These are phyloP conservation scores for Saturnispora galanensis DNA, from an alignment of 805 yeast species.

Conservation along the genomic window DNA sequence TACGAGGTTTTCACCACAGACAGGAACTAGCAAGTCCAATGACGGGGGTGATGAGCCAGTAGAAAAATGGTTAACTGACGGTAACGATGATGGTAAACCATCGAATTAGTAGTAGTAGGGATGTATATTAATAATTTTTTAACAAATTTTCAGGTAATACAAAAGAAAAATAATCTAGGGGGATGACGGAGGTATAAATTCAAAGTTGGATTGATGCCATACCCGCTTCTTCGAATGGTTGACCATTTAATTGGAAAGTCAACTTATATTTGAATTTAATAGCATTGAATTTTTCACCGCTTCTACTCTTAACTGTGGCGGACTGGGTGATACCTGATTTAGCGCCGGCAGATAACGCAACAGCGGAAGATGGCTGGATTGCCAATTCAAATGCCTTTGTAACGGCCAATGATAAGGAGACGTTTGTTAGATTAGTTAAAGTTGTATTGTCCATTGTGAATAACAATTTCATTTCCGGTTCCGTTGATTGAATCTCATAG, in stretches of 20 bases:
- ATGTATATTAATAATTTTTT: not conserved
- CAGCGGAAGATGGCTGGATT: constrained; percentile 22
- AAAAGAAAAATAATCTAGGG: not conserved
- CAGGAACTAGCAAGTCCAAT: constrained; percentile 10
- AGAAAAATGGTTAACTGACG: constrained; percentile 4
- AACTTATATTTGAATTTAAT: constrained; percentile 72
- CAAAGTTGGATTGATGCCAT: constrained; percentile 27
- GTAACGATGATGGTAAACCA: not conserved
- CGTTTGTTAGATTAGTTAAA: constrained; percentile 43
- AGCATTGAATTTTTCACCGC: constrained; percentile 9
- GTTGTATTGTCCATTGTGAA: constrained; percentile 21
- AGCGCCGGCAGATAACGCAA: constrained; percentile 11
- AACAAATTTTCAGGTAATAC: not conserved
- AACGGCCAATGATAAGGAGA: constrained; percentile 27
- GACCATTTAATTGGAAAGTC: constrained; percentile 40
- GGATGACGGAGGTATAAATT: not conserved
- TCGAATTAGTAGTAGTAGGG: not conserved
- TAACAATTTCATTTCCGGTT: constrained; percentile 13
- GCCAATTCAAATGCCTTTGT: constrained; percentile 24
- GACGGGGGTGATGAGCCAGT: constrained; percentile 2
- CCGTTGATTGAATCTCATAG: constrained; percentile 15
- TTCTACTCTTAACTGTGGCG: constrained; percentile 16
- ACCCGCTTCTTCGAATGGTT: constrained; percentile 46
- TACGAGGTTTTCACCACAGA: constrained; percentile 25
- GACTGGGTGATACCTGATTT: constrained; percentile 20